phyloP scores from a whole-genome alignment of 73 alveolate species.

The Uronychia binucleata region DNA sequence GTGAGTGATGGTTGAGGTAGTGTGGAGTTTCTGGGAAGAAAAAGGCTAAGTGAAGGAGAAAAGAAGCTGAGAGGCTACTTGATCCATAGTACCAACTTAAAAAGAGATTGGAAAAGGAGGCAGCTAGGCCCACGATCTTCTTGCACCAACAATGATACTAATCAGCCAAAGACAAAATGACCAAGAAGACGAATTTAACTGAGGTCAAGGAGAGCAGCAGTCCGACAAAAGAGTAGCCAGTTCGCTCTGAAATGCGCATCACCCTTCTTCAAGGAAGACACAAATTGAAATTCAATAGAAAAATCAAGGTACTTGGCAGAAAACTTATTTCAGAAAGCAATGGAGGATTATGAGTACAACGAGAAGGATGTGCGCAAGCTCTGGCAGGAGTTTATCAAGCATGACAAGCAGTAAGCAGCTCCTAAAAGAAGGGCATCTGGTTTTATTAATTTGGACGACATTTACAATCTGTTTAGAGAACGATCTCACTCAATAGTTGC shows the following conservation, averaged over 20 bases:
- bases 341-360: slow-evolving; percentile 34
- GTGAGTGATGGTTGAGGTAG: too few relatives aligned
- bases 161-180: neutral
- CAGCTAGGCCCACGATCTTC: neutral
- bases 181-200: neutral
- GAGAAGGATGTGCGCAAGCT: slow-evolving; percentile 21
- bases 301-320: too few relatives aligned
- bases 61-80: neutral
- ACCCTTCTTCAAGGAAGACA: neutral
- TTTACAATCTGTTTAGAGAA: slow-evolving; percentile 40
- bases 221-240: neutral
- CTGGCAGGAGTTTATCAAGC: slow-evolving; percentile 32
- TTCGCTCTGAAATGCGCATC: neutral
- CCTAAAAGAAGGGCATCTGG: neutral
- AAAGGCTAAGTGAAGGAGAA: too few relatives aligned
- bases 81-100: neutral
- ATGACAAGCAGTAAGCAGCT: slow-evolving; percentile 18
- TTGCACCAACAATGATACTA: neutral
- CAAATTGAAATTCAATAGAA: neutral
- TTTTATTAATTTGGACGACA: slow-evolving; percentile 35
- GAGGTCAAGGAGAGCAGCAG: neutral
- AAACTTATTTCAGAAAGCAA: neutral
- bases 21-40: too few relatives aligned
- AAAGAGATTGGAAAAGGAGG: neutral
- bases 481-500: slow-evolving; percentile 55